Evolutionary conservation across 192 early-diverging fungal species (phyloP).

Genomic region (Rhizophagus clarus): DNA sequence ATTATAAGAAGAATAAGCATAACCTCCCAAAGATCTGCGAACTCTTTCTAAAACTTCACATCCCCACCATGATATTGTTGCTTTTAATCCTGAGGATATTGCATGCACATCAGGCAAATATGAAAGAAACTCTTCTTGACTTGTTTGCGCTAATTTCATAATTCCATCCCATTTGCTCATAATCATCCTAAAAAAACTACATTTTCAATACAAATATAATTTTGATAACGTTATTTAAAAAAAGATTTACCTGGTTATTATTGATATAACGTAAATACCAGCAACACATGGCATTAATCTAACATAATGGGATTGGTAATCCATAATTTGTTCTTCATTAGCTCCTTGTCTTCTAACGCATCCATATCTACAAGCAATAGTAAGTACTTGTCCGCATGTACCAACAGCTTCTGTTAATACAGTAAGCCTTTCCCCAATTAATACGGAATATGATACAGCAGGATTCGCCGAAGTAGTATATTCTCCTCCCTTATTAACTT

Average conservation of each 20-base stretch:
- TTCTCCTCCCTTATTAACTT: constrained; percentile 53
- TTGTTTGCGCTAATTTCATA: constrained; percentile 48
- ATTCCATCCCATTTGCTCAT: constrained; percentile 41
- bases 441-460: constrained; percentile 56
- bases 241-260: constrained; percentile 37
- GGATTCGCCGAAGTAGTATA: constrained; percentile 58
- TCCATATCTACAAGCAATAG: constrained; percentile 63
- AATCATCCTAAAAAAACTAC: constrained; percentile 29
- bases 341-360: constrained; percentile 62
- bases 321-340: constrained; percentile 65
- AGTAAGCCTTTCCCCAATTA: constrained; percentile 67
- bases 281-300: constrained; percentile 59
- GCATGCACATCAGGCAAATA: constrained; percentile 59
- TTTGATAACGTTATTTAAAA: not conserved
- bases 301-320: constrained; percentile 66
- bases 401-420: constrained; percentile 45
- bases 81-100: constrained; percentile 60
- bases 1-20: constrained; percentile 70
- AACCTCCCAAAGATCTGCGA: constrained; percentile 62
- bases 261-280: constrained; percentile 50
- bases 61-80: constrained; percentile 51
- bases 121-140: constrained; percentile 47
- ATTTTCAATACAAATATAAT: constrained; percentile 21
- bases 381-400: constrained; percentile 52
- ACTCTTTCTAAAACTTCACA: constrained; percentile 53